Evolutionary conservation across 495 filamentous ascomycete species (phyloP).

Genomic region (Penicillium riverlandense): DNA sequence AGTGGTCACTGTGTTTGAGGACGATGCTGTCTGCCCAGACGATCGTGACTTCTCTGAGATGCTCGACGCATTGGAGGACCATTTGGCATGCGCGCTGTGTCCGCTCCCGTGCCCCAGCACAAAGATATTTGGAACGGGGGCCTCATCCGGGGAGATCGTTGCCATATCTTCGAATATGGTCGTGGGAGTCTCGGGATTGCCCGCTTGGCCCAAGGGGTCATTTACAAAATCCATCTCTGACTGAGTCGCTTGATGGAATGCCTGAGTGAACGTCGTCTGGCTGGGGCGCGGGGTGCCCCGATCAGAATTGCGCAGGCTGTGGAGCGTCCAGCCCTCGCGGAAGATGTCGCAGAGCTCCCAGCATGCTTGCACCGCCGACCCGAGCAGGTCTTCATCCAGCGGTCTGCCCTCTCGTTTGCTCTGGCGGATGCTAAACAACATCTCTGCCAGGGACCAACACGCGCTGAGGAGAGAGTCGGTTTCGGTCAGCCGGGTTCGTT

Average conservation of each 20-base stretch:
- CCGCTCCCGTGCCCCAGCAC: conserved; percentile 60
- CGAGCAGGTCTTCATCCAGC: conserved; percentile 74
- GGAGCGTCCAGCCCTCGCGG: conserved; percentile 85
- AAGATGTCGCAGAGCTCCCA: conserved; percentile 96
- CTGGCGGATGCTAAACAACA: conserved; percentile 88
- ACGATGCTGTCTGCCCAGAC: conserved; percentile 59
- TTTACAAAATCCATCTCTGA: conserved; percentile 21
- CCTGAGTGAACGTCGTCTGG: conserved; percentile 62
- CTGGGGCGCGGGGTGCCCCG: conserved; percentile 78
- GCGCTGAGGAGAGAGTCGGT: conserved; percentile 77
- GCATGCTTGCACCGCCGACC: conserved; percentile 83
- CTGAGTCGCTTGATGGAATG: conserved; percentile 40
- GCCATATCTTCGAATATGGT: conserved; percentile 85
- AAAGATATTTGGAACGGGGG: conserved; percentile 73
- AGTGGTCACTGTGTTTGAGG: conserved; percentile 64
- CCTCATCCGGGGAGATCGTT: conserved; percentile 70
- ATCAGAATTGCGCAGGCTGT: conserved; percentile 76
- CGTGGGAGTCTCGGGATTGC: conserved; percentile 77
- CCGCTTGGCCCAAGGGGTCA: conserved; percentile 24
- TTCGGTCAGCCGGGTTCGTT: conserved; percentile 65
- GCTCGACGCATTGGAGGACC: conserved; percentile 67
- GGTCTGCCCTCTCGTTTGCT: conserved; percentile 65
- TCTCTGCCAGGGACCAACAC: conserved; percentile 87
- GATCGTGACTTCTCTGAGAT: conserved; percentile 67
- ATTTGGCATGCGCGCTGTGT: conserved; percentile 40